Evolutionary conservation across 192 early-diverging fungal species (phyloP), one percentile per base, ranked within the genome.

Genomic region (Entomortierella parvispora): DNA sequence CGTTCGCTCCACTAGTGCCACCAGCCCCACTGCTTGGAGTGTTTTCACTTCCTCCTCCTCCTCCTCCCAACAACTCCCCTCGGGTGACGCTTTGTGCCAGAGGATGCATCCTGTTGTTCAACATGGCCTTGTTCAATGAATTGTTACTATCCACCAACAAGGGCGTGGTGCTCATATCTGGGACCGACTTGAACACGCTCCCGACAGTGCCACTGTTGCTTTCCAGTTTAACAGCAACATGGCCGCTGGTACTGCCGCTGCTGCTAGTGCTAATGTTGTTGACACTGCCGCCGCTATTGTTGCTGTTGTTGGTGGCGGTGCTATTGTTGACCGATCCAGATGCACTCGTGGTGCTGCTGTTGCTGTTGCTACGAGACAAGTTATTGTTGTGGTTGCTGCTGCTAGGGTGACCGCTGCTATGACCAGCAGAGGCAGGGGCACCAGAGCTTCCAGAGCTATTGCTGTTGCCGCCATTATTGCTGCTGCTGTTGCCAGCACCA

Each of bases 41-140:
- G n/a, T n/a, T n/a, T n/a, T n/a, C 52, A 52, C 46, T 65, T 29
- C 22, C 28, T n/a, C 33, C 17, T 34, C 25, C 15, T 3, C 25
- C 55, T 9, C 47, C 40, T 20, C 33, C 31, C 42, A 74, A 31
- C 1, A 74, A 20, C 34, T 74, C 71, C 9, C 32, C 59, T 0
- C 71, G 55, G 2, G 63, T 74, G 63, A 74, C 18, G 22, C 71
- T 74, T 32, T 74, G 71, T 11, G 71, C 62, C 42, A 74, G 20
- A 0, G 71, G 71, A 42, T 74, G 71, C 44, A 61, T 4, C 11
- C 64, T 5, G 37, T 40, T 23, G 29, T 45, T 72, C 11, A 33
- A 29, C 0, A 26, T 12, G 3, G 25, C 6, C 23, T 23, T 54
- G 15, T 48, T 61, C 34, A 58, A 18, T 46, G 62, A 32, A 2